phyloP scores from a whole-genome alignment of 176 grass and related monocot species.

The Tillandsia fasciculata region DNA sequence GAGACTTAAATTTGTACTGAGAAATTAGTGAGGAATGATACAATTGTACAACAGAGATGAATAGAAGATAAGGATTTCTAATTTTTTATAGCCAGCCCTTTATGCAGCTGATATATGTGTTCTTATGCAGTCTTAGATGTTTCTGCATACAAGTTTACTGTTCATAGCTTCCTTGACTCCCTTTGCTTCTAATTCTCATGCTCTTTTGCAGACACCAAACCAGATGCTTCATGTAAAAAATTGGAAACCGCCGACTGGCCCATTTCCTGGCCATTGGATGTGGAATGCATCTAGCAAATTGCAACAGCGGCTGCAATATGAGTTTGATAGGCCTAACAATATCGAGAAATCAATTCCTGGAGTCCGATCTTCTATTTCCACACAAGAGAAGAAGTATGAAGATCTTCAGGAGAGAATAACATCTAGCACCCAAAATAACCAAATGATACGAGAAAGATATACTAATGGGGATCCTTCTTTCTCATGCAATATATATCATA shows the following conservation, averaged over 20 bases:
- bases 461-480: slow-evolving; percentile 61
- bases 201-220: slow-evolving; percentile 38
- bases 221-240: slow-evolving; percentile 45
- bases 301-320: slow-evolving; percentile 89
- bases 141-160: slow-evolving; percentile 17
- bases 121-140: slow-evolving; percentile 13
- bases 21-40: no score
- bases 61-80: no score
- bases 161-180: slow-evolving; percentile 9
- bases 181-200: slow-evolving; percentile 1
- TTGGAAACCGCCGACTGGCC: slow-evolving; percentile 60
- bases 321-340: slow-evolving; percentile 84
- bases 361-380: slow-evolving; percentile 59
- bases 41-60: no score
- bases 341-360: slow-evolving; percentile 71
- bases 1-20: no score
- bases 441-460: slow-evolving; percentile 65
- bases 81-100: neutral
- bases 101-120: neutral
- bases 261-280: slow-evolving; percentile 80
- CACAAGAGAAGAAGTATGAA: slow-evolving; percentile 89
- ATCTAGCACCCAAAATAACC: slow-evolving; percentile 33
- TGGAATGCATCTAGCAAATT: slow-evolving; percentile 72
- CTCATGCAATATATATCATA: slow-evolving; percentile 53
- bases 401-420: slow-evolving; percentile 67